phyloP scores from a whole-genome alignment of 345 rosid species.

The Cardamine resedifolia region DNA sequence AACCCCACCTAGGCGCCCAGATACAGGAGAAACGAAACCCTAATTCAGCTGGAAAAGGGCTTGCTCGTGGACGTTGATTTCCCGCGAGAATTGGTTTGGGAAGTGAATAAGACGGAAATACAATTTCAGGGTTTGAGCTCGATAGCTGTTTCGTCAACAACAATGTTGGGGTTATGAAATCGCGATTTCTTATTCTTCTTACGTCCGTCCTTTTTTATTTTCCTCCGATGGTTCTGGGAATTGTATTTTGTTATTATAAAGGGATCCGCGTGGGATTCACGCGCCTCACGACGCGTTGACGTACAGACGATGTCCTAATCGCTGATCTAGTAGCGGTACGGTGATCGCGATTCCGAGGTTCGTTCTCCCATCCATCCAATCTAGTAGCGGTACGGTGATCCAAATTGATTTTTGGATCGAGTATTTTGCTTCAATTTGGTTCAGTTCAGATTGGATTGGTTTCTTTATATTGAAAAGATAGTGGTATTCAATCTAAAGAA shows the following conservation, averaged over 20 bases:
- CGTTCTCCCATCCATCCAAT: background rate
- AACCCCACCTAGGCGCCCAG: background rate
- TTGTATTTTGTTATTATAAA: background rate
- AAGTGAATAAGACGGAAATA: background rate
- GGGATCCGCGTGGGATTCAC: background rate
- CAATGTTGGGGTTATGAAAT: background rate
- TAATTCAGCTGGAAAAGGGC: background rate
- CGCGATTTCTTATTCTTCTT: background rate
- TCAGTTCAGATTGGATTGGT: too few species aligned
- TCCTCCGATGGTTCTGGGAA: background rate
- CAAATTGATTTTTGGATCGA: too few species aligned
- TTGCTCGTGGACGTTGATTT: constrained; percentile 3
- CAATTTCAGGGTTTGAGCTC: constrained; percentile 1
- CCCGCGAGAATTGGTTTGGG: constrained; percentile 13
- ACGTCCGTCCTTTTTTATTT: background rate
- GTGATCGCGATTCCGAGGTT: background rate
- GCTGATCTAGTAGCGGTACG: background rate
- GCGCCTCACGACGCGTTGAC: background rate
- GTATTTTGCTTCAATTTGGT: too few species aligned
- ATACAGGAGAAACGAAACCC: constrained; percentile 2
- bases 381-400: too few species aligned
- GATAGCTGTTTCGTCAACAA: background rate
- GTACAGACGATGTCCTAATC: background rate
- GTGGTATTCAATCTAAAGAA: too few species aligned
- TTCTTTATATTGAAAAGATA: too few species aligned